Evolutionary conservation across 257 asterid genomes (phyloP), one percentile per base, ranked within the genome.

Genomic region (Thymus quinquecostatus): DNA sequence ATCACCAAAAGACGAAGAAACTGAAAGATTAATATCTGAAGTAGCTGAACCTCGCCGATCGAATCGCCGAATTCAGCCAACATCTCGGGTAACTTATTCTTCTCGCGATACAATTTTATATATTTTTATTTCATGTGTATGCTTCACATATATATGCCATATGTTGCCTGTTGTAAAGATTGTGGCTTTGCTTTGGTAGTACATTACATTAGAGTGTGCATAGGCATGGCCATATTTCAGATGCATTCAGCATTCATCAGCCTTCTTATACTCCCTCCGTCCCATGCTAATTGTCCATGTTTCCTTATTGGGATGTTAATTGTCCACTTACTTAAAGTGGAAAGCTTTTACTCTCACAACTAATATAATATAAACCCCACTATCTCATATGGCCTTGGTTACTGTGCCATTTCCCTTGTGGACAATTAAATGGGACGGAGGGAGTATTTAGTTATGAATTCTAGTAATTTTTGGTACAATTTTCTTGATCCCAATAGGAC

Each of bases 41-140:
- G 80, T 10, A 55, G 55, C 68, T 63, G 99, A 88, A 77, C 97
- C 98, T 49, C 97, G 99, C 70, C 84, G 99, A 78, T 95, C 99
- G 69, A 89, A 86, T 74, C 96, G 99, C 75, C 86, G 86, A 71
- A 95, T 90, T 80, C 98, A 92, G 82, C 99, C 99, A 33, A 95
- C 99, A 41, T 95, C 98, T 33, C 83, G 98, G 97, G 99, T 92
- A 83, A 81, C 6, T 21, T 63, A 13, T 60, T 48, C 10, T 8
- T 36, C 59, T 9, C 48, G 29, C 6, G 29, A 64, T 45, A 3
- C 5, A 48, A 11, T 60, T 30, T 29, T 71, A 30, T 41, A 62
- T 14, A 11, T 14, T 34, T 59, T 44, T 8, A n/a, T 65, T 38
- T 50, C 30, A 8, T 48, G 32, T 33, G 32, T 66, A 43, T 48